Base-by-base conservation (phyloP, 306 rosid genomes). In the Glycyrrhiza uralensis region DNA sequence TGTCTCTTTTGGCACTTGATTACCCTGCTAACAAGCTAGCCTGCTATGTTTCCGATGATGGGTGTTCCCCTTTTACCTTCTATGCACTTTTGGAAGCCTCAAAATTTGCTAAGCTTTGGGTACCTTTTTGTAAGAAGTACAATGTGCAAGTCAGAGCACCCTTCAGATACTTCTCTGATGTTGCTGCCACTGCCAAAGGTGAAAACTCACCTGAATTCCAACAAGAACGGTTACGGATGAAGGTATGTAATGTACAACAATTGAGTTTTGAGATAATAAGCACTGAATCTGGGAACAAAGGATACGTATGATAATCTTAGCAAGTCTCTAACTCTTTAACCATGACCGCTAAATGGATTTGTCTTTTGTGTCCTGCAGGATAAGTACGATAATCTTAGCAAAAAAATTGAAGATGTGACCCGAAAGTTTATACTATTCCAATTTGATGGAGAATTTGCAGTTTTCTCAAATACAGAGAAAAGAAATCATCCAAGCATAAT, bases 41-140 rank as follows among this genome's bases (percentile, higher is more conserved):
- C 66, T 90, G 93, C 79, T 90, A 90, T 61, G 89, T 90, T 7
- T 87, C 93, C 0, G 96, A 90, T 46, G 96, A 90, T 84, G 96
- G 85, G 0, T 87, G 88, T 35, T 87, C 96, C 4, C 85, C 86
- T 50, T 30, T 87, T 22, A 82, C 82, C 32, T 85, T 74, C 8
- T 81, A 80, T 66, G 85, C 84, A 8, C 96, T 90, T 60, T 17
- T 75, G 2, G 84, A 86, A 74, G 87, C 91, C 32, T 82, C 85
- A 9, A 71, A 84, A 50, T 90, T 85, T 54, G 91, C 96, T 1
- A 63, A 72, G 41, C 57, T 54, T 71, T 90, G 93, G 96, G 74
- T 84, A 19, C 91, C 93, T 10, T 90, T 86, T 4, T 87, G 96
- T 44, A 90, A 79, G 36, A 87, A 86, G 74, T 52, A 74, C 70